phyloP scores from a whole-genome alignment of 2,329 filamentous ascomycete species.

The Fusarium floridanum region DNA sequence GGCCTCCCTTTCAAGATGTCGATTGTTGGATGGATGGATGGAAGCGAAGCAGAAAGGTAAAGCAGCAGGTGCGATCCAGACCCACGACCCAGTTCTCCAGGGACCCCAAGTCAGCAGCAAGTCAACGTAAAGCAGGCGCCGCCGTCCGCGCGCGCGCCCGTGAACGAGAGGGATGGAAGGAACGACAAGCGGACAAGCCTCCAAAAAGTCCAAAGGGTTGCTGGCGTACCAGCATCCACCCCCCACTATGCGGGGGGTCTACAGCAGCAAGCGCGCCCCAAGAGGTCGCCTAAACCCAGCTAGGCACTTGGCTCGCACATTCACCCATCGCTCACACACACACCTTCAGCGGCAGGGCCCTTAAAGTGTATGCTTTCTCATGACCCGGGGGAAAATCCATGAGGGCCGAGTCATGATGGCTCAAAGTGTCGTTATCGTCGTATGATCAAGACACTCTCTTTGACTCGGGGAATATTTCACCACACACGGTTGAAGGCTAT shows the following conservation, averaged over 20 bases:
- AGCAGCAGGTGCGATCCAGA: constrained; percentile 19
- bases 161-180: constrained; percentile 7
- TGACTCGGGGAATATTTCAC: background rate
- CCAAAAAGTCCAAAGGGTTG: constrained; percentile 22
- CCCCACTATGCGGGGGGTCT: constrained; percentile 37
- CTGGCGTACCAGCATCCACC: background rate
- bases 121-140: background rate
- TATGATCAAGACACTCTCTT: background rate
- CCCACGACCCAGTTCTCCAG: constrained; percentile 29
- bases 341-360: constrained; percentile 1
- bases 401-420: background rate
- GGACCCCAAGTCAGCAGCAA: constrained; percentile 35
- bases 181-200: constrained; percentile 19
- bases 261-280: constrained; percentile 26
- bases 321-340: constrained; percentile 19
- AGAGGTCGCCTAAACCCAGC: constrained; percentile 33
- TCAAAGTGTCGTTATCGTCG: background rate
- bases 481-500: constrained; percentile 1
- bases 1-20: constrained; percentile 4
- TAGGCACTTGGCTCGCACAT: constrained; percentile 29
- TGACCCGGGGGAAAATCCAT: background rate
- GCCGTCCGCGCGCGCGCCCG: background rate
- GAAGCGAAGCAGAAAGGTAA: constrained; percentile 20
- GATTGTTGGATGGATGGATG: constrained; percentile 23
- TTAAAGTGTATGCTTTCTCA: background rate